These are phyloP conservation scores for Cordyceps pruinosa DNA, from an alignment of 2,329 filamentous ascomycete species.

Conservation along the genomic window DNA sequence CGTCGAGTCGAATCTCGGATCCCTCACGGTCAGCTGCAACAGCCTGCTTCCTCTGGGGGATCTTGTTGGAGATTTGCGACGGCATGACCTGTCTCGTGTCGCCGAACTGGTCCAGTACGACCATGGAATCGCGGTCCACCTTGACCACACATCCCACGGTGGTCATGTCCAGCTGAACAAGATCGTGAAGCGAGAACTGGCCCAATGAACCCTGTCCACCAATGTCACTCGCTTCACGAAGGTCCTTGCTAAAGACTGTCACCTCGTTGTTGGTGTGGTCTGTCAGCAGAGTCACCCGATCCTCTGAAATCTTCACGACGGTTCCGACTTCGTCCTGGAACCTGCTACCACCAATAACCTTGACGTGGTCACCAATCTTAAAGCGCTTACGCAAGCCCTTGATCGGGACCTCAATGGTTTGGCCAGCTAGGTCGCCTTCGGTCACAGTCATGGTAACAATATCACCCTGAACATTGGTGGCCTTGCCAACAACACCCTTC, in stretches of 20 bases:
- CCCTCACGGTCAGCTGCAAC: conserved; percentile 91
- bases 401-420: conserved; percentile 85
- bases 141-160: conserved; percentile 93
- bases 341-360: conserved; percentile 92
- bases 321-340: conserved; percentile 95
- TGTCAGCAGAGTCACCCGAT: conserved; percentile 85
- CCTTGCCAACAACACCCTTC: conserved; percentile 79
- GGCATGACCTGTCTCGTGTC: conserved; percentile 76
- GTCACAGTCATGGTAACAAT: conserved; percentile 85
- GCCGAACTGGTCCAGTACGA: conserved; percentile 85
- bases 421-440: conserved; percentile 73
- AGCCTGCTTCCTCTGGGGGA: conserved; percentile 73
- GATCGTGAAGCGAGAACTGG: conserved; percentile 84
- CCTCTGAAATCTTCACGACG: conserved; percentile 88
- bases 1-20: conserved; percentile 84
- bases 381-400: conserved; percentile 92
- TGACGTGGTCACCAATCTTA: conserved; percentile 90
- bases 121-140: conserved; percentile 86
- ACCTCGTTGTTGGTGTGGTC: conserved; percentile 92
- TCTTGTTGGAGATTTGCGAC: conserved; percentile 84
- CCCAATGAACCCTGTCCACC: conserved; percentile 79
- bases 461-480: conserved; percentile 78
- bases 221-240: conserved; percentile 87
- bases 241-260: conserved; percentile 95
- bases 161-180: conserved; percentile 86